Percentiles rank a stretch among this genome's conserved stretches.
phyloP scores from a whole-genome alignment of 208 protist species.

The Trypanosoma conorhini region DNA sequence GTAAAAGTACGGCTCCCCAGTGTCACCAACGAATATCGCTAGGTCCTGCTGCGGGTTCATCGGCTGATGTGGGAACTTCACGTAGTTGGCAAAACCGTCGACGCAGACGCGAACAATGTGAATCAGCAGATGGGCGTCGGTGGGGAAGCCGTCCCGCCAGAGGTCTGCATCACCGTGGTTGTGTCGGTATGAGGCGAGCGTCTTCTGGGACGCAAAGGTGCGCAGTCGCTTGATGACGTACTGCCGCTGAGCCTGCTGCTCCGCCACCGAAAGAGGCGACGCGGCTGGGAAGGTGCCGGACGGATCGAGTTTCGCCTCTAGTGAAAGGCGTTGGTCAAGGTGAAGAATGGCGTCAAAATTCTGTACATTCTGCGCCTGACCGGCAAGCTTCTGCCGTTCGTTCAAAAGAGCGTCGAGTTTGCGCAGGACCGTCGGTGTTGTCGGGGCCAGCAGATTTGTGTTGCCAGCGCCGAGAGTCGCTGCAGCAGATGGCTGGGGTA shows the following conservation, averaged over 20 bases:
- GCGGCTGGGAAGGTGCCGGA: slow-evolving; percentile 45
- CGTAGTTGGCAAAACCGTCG: slow-evolving; percentile 52
- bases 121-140: slow-evolving; percentile 76
- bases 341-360: slow-evolving; percentile 50
- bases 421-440: slow-evolving; percentile 15
- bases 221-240: slow-evolving; percentile 69
- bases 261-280: slow-evolving; percentile 27
- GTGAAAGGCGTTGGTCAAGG: slow-evolving; percentile 64
- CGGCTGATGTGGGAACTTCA: slow-evolving; percentile 62
- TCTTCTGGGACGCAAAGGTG: slow-evolving; percentile 45
- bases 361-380: slow-evolving; percentile 38
- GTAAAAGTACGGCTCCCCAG: slow-evolving; percentile 84
- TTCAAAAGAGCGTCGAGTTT: slow-evolving; percentile 40
- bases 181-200: slow-evolving; percentile 47
- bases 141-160: slow-evolving; percentile 60
- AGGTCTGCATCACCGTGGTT: slow-evolving; percentile 43
- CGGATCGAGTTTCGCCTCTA: slow-evolving; percentile 60
- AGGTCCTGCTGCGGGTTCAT: slow-evolving; percentile 42
- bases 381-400: slow-evolving; percentile 37
- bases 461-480: slow-evolving; percentile 8
- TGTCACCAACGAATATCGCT: slow-evolving; percentile 68
- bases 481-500: slow-evolving; percentile 12
- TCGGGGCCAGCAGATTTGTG: background rate
- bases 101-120: slow-evolving; percentile 72
- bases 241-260: slow-evolving; percentile 40